Conservation (phyloP, 768 basidiomycete species). For the Butyriboletus loyo region DNA sequence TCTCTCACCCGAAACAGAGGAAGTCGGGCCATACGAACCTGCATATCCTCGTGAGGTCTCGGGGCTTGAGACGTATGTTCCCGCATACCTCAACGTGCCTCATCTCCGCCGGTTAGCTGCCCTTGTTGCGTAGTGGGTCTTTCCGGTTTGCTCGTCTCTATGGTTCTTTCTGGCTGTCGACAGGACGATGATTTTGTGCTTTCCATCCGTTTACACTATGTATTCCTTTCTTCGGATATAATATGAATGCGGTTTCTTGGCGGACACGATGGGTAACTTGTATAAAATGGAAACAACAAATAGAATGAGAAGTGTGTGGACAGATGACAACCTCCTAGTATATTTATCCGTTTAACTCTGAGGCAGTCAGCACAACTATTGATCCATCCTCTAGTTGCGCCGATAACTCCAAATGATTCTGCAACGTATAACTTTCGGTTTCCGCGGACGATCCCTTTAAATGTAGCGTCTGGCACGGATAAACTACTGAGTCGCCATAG, state of each 20-base stretch:
- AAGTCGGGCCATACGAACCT: constrained; percentile 93
- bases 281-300: neutral
- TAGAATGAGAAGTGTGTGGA: neutral
- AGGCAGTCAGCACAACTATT: constrained; percentile 16
- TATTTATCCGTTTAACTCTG: neutral
- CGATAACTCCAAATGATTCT: constrained; percentile 47
- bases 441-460: constrained; percentile 33
- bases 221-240: constrained; percentile 14
- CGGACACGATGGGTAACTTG: neutral
- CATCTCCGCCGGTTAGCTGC: constrained; percentile 86
- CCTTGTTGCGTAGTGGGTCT: constrained; percentile 60
- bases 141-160: neutral
- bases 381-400: constrained; percentile 56
- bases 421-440: constrained; percentile 31
- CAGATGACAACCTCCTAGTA: neutral
- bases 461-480: constrained; percentile 42
- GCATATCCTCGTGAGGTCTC: constrained; percentile 93
- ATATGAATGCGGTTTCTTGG: constrained; percentile 10
- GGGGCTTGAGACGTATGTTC: constrained; percentile 94
- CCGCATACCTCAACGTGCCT: constrained; percentile 86
- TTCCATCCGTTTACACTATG: constrained; percentile 19
- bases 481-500: neutral
- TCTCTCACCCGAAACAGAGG: constrained; percentile 93
- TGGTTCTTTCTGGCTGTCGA: neutral
- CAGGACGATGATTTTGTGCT: constrained; percentile 1